Conservation (phyloP, 257 asterid genomes). For the Anisodus tanguticus region DNA sequence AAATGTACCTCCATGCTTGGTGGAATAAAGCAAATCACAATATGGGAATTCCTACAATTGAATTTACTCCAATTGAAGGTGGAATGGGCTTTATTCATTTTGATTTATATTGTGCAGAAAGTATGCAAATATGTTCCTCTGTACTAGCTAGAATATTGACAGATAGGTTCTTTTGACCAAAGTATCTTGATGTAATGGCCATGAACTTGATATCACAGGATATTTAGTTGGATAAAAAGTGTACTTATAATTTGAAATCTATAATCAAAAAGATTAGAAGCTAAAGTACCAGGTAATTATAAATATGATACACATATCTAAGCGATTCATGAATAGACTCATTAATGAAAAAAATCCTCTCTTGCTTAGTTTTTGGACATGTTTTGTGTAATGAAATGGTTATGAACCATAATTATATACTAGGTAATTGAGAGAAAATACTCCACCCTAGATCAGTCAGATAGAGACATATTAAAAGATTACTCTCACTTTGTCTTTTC, state of each 20-base stretch:
- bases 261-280: neutral
- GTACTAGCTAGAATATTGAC: neutral
- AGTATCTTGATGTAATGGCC: neutral
- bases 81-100: neutral
- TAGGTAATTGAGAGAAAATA: no score
- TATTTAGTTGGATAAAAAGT: neutral
- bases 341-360: neutral
- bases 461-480: no score
- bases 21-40: neutral
- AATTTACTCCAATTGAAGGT: constrained; percentile 7
- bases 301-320: neutral
- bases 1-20: constrained; percentile 16
- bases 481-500: no score
- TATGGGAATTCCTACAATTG: neutral
- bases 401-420: no score
- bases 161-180: neutral
- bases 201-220: neutral
- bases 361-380: neutral
- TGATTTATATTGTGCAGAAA: neutral
- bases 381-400: no score
- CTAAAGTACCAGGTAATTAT: neutral
- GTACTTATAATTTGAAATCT: neutral
- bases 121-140: neutral
- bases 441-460: no score
- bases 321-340: neutral